Evolutionary conservation across 1,284 basidiomycete species (phyloP).

Genomic region (Fomitopsis schrenkii): DNA sequence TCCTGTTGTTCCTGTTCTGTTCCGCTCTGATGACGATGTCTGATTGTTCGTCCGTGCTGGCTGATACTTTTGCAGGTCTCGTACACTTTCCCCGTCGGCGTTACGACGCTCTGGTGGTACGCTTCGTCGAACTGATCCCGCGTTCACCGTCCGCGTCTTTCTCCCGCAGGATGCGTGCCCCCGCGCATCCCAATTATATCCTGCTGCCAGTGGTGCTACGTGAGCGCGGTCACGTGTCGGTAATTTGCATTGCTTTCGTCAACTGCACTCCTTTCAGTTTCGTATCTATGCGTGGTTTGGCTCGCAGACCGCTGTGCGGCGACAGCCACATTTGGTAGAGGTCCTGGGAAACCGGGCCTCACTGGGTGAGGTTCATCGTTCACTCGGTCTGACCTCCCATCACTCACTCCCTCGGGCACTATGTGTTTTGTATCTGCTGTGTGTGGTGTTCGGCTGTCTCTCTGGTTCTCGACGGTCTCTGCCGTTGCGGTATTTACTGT

Average conservation of each 20-base stretch:
- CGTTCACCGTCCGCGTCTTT: not conserved
- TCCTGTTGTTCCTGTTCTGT: not conserved
- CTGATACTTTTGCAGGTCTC: constrained; percentile 36
- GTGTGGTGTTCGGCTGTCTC: not conserved
- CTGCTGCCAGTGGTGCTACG: not conserved
- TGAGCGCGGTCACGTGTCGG: not conserved
- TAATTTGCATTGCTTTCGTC: not conserved
- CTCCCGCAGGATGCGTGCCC: not conserved
- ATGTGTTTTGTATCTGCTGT: not conserved
- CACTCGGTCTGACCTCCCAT: not conserved
- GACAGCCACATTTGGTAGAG: not conserved
- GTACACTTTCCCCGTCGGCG: constrained; percentile 66
- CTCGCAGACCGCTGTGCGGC: not conserved
- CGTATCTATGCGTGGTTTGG: not conserved
- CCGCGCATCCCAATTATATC: not conserved
- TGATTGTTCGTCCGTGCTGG: not conserved
- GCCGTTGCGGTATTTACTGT: not conserved
- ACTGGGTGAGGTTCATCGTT: not conserved
- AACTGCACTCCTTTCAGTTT: constrained; percentile 1
- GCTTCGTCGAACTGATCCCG: constrained; percentile 18
- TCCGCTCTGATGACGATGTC: not conserved
- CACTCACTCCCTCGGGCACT: not conserved
- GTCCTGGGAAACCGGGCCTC: not conserved
- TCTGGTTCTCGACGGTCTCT: not conserved
- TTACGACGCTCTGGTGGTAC: constrained; percentile 46